Evolutionary conservation across 2,329 filamentous ascomycete genomes (phyloP).

Genomic region (Trichoderma oligosporum): DNA sequence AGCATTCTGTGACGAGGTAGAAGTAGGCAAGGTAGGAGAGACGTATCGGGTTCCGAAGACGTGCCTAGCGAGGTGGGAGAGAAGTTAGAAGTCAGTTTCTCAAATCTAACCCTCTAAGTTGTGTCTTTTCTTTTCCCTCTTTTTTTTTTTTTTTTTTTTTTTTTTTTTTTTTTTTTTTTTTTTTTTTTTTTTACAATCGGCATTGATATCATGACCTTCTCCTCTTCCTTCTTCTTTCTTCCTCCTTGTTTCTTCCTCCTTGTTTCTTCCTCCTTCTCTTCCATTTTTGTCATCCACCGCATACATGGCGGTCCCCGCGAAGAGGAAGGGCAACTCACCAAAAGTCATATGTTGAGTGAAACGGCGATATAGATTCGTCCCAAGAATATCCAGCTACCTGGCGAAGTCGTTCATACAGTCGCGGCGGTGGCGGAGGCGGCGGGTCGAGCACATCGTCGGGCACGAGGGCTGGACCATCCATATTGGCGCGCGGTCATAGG

Average conservation of each 20-base stretch:
- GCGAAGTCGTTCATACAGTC: constrained; percentile 68
- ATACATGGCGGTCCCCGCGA: background rate
- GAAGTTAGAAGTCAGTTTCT: constrained; percentile 1
- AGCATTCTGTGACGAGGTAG: constrained; percentile 43
- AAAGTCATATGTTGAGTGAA: constrained; percentile 77
- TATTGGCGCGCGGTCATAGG: constrained; percentile 34
- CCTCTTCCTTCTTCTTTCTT: background rate
- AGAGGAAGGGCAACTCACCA: constrained; percentile 52
- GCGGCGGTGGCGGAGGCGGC: constrained; percentile 60
- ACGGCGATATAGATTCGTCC: constrained; percentile 60
- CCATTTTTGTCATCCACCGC: too few species aligned
- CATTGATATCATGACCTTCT: too few species aligned
- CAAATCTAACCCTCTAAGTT: background rate
- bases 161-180: background rate
- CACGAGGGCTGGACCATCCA: constrained; percentile 50
- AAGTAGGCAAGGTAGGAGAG: constrained; percentile 47
- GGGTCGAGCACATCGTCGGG: constrained; percentile 57
- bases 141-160: background rate
- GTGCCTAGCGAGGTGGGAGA: constrained; percentile 46
- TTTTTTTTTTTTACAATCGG: background rate
- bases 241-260: too few species aligned
- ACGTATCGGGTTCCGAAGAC: constrained; percentile 61
- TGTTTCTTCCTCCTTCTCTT: background rate
- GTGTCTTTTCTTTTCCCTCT: background rate
- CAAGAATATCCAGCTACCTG: constrained; percentile 72